Conservation (phyloP, 2,329 filamentous ascomycete species). For the Curvularia spicifera region DNA sequence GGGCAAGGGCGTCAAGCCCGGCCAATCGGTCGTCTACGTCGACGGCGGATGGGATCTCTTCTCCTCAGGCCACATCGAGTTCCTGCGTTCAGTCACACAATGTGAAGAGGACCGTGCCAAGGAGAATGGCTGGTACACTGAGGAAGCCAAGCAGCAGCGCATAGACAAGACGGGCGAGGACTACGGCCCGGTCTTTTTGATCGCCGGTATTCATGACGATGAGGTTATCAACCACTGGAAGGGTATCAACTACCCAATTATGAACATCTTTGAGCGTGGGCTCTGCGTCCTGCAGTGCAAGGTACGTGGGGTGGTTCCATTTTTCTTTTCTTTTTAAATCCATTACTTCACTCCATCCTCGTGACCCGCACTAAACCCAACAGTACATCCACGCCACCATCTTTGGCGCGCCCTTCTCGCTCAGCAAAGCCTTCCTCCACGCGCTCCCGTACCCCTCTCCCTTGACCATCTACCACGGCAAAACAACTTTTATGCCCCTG, state of each 20-base stretch:
- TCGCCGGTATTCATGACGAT: constrained; percentile 93
- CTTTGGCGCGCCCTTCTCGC: constrained; percentile 88
- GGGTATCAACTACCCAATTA: constrained; percentile 97
- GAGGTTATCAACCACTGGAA: constrained; percentile 96
- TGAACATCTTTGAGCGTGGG: constrained; percentile 97
- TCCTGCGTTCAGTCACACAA: constrained; percentile 77
- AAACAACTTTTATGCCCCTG: constrained; percentile 82
- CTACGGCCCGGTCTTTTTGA: constrained; percentile 83
- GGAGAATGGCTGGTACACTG: constrained; percentile 74
- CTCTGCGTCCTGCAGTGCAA: constrained; percentile 95
- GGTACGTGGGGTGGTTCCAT: constrained; percentile 57
- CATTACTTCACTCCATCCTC: not conserved
- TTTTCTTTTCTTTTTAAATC: not conserved
- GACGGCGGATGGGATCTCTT: constrained; percentile 98
- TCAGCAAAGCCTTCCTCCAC: constrained; percentile 76
- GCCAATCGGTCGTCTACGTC: constrained; percentile 89
- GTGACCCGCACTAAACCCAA: not conserved
- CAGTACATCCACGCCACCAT: constrained; percentile 87
- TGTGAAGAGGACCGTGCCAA: constrained; percentile 73
- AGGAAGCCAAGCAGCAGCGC: constrained; percentile 68
- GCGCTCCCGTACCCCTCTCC: constrained; percentile 73
- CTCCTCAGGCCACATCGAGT: constrained; percentile 95
- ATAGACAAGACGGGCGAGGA: constrained; percentile 69
- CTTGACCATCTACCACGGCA: constrained; percentile 91
- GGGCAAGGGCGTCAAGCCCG: constrained; percentile 73